Evolutionary conservation across 495 filamentous ascomycete species (phyloP).

Genomic region (Oleoguttula mirabilis): DNA sequence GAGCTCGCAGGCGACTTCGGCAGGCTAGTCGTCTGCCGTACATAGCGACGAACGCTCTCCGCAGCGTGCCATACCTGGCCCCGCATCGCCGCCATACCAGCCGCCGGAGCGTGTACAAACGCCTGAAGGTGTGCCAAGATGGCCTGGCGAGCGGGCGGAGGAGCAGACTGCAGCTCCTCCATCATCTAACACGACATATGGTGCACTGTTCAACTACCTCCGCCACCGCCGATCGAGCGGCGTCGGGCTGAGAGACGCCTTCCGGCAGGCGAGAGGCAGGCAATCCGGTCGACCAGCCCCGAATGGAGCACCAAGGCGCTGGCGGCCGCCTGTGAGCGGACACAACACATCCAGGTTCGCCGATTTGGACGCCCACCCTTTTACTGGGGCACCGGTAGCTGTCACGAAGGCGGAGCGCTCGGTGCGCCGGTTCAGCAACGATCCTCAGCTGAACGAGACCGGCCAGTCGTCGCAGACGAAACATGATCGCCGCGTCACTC

Average conservation of each 20-base stretch:
- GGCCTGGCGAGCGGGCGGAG: slow-evolving; percentile 14
- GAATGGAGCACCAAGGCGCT: neutral
- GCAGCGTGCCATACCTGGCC: neutral
- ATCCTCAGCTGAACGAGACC: no score
- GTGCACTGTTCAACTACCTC: neutral
- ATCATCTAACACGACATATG: no score
- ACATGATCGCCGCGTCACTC: no score
- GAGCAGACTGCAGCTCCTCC: no score
- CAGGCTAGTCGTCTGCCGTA: slow-evolving; percentile 7
- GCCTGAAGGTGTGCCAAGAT: slow-evolving; percentile 18
- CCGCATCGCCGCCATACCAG: slow-evolving; percentile 11
- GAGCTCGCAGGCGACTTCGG: neutral
- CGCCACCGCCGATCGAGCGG: slow-evolving; percentile 1
- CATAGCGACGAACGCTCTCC: slow-evolving; percentile 9
- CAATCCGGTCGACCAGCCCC: neutral
- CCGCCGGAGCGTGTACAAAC: slow-evolving; percentile 14
- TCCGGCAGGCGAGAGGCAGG: neutral
- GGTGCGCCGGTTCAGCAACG: no score
- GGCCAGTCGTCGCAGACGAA: no score
- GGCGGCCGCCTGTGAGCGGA: slow-evolving; percentile 20
- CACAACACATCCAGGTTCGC: slow-evolving; percentile 8
- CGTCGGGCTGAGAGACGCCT: slow-evolving; percentile 1
- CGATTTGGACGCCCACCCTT: slow-evolving; percentile 14
- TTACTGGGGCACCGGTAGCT: slow-evolving; percentile 13
- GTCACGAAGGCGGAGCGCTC: no score